Percentiles rank a stretch among this genome's conserved stretches.
Conservation (phyloP, 306 rosid genomes). For the Carpinus viminea region DNA sequence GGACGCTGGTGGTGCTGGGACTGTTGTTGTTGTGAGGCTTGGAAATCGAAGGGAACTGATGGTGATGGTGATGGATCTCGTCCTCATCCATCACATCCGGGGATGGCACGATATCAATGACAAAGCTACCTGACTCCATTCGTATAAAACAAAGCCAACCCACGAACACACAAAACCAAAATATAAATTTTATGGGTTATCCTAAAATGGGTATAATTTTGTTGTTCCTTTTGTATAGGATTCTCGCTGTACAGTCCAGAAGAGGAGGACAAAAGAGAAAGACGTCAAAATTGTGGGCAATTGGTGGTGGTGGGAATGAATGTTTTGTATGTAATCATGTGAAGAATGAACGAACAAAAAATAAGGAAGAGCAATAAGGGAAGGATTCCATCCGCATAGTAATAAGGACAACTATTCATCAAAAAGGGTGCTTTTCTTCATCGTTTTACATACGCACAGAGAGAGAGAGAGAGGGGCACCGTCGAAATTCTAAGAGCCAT, state of each 20-base stretch:
- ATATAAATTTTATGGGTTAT: neutral
- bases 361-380: neutral
- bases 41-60: constrained; percentile 50
- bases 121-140: constrained; percentile 58
- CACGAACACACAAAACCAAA: neutral
- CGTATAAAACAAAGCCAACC: constrained; percentile 5
- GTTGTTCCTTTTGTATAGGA: neutral
- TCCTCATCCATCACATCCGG: constrained; percentile 58
- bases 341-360: constrained; percentile 4
- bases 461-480: neutral
- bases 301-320: constrained; percentile 12
- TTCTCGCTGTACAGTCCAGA: neutral
- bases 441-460: neutral
- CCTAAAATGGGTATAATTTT: constrained; percentile 9
- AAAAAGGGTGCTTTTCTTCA: constrained; percentile 33
- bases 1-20: constrained; percentile 56
- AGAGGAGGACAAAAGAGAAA: constrained; percentile 4
- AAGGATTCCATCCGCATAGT: constrained; percentile 16
- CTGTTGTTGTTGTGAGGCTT: constrained; percentile 47
- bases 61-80: constrained; percentile 44
- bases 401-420: constrained; percentile 7
- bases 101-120: constrained; percentile 42
- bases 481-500: constrained; percentile 14
- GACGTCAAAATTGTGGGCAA: constrained; percentile 14
- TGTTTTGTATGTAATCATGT: neutral